These are phyloP conservation scores for Fusarium albidum DNA, from an alignment of 2,329 filamentous ascomycete genomes.

Conservation along the genomic window DNA sequence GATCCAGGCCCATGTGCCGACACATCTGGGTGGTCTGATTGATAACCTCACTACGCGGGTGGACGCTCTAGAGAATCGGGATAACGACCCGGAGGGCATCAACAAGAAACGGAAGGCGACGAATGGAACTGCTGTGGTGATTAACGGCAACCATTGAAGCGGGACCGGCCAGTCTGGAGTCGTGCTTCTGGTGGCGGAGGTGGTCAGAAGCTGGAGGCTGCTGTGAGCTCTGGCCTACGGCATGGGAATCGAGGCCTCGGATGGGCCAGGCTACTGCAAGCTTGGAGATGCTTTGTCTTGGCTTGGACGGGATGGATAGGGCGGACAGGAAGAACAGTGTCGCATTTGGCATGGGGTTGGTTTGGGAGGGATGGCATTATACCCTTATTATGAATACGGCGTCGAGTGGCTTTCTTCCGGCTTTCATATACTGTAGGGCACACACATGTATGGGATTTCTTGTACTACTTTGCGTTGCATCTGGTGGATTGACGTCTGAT, in stretches of 20 bases:
- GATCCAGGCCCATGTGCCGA: conserved; percentile 43
- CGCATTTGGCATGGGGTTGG: not conserved
- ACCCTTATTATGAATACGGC: conserved; percentile 26
- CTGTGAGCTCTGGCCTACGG: too few species aligned
- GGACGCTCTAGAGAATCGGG: conserved; percentile 30
- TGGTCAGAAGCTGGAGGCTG: too few species aligned
- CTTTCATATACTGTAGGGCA: not conserved
- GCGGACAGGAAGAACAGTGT: not conserved
- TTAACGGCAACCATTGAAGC: conserved; percentile 20
- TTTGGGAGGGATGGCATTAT: conserved; percentile 21
- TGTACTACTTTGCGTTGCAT: not conserved
- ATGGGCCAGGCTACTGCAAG: conserved; percentile 5
- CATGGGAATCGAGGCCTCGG: not conserved
- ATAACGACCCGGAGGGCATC: conserved; percentile 10
- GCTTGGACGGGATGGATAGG: not conserved
- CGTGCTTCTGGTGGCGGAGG: too few species aligned
- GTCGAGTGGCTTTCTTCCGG: conserved; percentile 4
- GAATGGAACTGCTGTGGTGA: conserved; percentile 28
- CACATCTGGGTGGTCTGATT: conserved; percentile 28
- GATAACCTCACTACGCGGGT: conserved; percentile 29
- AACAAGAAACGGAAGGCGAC: conserved; percentile 35
- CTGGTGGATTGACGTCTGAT: not conserved
- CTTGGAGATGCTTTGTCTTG: conserved; percentile 7
- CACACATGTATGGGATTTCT: not conserved
- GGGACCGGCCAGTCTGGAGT: not conserved